Evolutionary conservation across 257 asterid genomes (phyloP), one percentile per base, ranked within the genome.

Genomic region (Agastache rugosa): DNA sequence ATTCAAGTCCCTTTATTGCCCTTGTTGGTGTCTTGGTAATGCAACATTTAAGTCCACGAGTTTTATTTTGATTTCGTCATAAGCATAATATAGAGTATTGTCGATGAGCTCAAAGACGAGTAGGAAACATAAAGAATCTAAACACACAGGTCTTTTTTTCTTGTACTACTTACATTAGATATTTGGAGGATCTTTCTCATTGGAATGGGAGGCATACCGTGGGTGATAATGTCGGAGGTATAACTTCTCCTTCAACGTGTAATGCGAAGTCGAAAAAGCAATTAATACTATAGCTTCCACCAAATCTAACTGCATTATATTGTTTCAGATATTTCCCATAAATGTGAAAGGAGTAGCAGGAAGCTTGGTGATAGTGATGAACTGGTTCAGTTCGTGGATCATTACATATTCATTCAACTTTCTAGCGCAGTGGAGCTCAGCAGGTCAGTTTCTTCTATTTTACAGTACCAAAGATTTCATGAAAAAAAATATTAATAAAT

Each of bases 211-310:
- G 98, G 91, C 42, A 87, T 90, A 68, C 99, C 99, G 6, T 92
- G 97, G 97, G 92, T 94, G 72, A 87, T 94, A 63, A 92, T 89
- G 97, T 92, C 99, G 2, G 97, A 94, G 97, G 98, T 92, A 61
- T 29, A 42, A 11, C 29, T 64, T 42, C 51, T 39, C 12, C 62
- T 29, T 59, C 7, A 6, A 44, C 62, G 23, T 12, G 41, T 25
- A 10, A 0, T 58, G 16, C 11, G 42, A 69, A 62, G 60, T 44
- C 44, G 14, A 8, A 17, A 69, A 11, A 31, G 4, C 37, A 31
- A 31, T 1, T 16, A 39, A 42, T 7, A 12, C 15, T 51, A 5
- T 58, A 12, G 62, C 1, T 14, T 1, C 22, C 45, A 9, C 48
- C 5, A 58, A 27, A 5, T 9, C 71, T 35, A 14, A 10, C 23